phyloP scores from a whole-genome alignment of 495 filamentous ascomycete species.

The Talaromyces wortmannii region DNA sequence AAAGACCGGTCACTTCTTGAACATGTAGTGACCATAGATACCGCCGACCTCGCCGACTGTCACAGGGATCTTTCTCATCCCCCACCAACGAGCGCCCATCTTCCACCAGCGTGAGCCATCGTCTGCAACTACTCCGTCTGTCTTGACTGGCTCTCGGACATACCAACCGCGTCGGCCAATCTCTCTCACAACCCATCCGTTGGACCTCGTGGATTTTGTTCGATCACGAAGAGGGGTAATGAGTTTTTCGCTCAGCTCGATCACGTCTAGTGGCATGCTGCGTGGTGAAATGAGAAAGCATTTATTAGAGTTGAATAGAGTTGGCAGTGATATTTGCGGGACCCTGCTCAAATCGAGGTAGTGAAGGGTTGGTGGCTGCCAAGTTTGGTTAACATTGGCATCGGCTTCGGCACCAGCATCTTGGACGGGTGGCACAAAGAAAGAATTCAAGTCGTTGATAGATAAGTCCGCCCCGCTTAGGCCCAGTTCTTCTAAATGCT shows the following conservation, averaged over 20 bases:
- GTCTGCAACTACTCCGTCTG: conserved; percentile 15
- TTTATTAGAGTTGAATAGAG: conserved; percentile 50
- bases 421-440: conserved; percentile 28
- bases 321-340: conserved; percentile 49
- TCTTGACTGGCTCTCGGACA: conserved; percentile 41
- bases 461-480: conserved; percentile 62
- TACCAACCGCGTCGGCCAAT: conserved; percentile 66
- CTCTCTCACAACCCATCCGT: conserved; percentile 64
- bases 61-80: conserved; percentile 80
- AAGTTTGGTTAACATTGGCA: conserved; percentile 22
- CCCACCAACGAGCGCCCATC: conserved; percentile 85
- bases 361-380: conserved; percentile 59
- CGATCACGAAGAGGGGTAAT: conserved; percentile 52
- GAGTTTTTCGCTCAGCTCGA: conserved; percentile 71
- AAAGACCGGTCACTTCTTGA: conserved; percentile 46
- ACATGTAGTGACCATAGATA: conserved; percentile 85
- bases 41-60: conserved; percentile 72
- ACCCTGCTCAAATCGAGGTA: conserved; percentile 69
- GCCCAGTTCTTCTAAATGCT: conserved; percentile 75
- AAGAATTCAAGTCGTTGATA: conserved; percentile 53
- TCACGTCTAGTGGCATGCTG: conserved; percentile 68
- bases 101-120: conserved; percentile 67
- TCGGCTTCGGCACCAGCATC: conserved; percentile 20
- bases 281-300: conserved; percentile 54
- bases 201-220: conserved; percentile 39